These are phyloP conservation scores for Neonectria punicea DNA, from an alignment of 2,329 filamentous ascomycete species.

Conservation along the genomic window DNA sequence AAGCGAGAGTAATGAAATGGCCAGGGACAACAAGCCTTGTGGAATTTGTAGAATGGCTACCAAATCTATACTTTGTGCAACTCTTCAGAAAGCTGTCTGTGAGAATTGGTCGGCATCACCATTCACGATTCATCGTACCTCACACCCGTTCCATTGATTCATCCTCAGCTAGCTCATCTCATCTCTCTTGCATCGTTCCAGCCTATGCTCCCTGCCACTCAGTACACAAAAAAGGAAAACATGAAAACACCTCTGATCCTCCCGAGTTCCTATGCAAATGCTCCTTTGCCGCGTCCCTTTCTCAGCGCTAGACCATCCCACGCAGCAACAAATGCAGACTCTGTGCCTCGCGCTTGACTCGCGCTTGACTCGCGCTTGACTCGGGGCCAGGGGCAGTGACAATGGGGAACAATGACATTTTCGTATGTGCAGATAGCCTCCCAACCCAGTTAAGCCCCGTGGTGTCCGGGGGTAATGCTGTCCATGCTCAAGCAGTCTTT, in stretches of 20 bases:
- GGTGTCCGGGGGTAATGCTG: slow-evolving; percentile 2
- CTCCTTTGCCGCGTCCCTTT: slow-evolving; percentile 23
- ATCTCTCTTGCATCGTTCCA: not conserved
- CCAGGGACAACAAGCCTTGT: not conserved
- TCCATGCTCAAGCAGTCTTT: slow-evolving; percentile 24
- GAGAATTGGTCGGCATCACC: not conserved
- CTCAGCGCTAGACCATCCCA: not conserved
- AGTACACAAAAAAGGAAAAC: slow-evolving; percentile 13
- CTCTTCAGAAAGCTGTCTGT: not conserved
- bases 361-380: not conserved
- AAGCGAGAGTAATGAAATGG: not conserved
- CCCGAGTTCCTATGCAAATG: slow-evolving; percentile 39
- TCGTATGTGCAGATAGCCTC: slow-evolving; percentile 9
- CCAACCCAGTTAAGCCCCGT: slow-evolving; percentile 5
- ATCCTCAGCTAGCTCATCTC: not conserved
- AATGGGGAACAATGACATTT: not conserved
- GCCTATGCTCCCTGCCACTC: not conserved
- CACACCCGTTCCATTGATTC: slow-evolving; percentile 1
- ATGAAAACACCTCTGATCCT: slow-evolving; percentile 33
- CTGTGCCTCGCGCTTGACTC: not conserved
- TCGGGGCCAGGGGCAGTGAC: not conserved
- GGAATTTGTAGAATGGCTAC: not conserved
- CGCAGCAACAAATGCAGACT: slow-evolving; percentile 1
- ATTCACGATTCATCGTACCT: not conserved
- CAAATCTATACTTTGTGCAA: not conserved